Base-by-base conservation (phyloP, 441 rosid genomes). In the Arabidopsis hybrid region DNA sequence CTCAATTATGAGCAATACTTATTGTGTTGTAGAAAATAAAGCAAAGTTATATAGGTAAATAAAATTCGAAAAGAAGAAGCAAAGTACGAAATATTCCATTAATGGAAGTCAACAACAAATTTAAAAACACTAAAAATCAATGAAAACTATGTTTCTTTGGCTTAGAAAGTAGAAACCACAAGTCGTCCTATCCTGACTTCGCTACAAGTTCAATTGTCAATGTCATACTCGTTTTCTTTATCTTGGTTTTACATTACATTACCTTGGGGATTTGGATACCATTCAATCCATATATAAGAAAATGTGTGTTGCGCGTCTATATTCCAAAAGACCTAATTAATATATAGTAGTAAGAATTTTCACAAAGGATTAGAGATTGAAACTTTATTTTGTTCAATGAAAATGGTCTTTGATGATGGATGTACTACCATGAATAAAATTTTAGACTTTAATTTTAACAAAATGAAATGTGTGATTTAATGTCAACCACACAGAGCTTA, bases 171-270 rank as follows among this genome's bases (percentile, higher is more conserved):
- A 47, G 40, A 47, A 65, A 47, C 34, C 59, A 59, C 67, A 49
- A 49, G 72, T 74, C 67, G 59, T 67, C 46, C 3, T 40, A 60
- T 59, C 72, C 29, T 49, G 67, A 74, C 68, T 60, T 60, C n/a
- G 16, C 3, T 32, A 60, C 18, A 51, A 42, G 68, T 67, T 67
- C 49, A 53, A 5, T 18, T 61, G 61, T 61, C 75, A 51, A 60
- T 13, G 26, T 51, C 61, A 60, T 32, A 74, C 68, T 59, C 61
- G 60, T 75, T 61, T 38, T 45, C 60, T 53, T 31, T 35, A n/a
- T 26, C 5, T 63, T 72, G 26, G 39, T 46, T 51, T 49, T 70
- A 58, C 57, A 35, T 43, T 56, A 55, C 40, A 35, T 43, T 56
- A 55, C 40, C 1, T 14, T 17, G 17, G 3, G 29, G 26, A 21